phyloP scores from a whole-genome alignment of 768 basidiomycete species.

The Auricularia sp. region DNA sequence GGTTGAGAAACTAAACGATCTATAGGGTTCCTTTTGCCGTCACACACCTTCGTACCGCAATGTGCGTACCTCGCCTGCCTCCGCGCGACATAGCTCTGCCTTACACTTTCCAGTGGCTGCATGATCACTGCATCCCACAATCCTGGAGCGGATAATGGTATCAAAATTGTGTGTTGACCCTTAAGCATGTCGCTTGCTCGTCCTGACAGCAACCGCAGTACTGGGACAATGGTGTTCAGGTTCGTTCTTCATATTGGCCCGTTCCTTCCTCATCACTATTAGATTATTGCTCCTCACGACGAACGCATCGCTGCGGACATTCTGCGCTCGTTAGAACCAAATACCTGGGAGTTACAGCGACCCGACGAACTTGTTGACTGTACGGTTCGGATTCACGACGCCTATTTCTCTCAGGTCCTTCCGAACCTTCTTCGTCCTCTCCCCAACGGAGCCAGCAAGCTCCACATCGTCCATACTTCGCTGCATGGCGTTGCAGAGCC shows the following conservation, averaged over 20 bases:
- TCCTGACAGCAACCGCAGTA: constrained; percentile 31
- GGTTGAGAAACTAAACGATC: constrained; percentile 4
- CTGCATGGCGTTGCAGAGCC: constrained; percentile 83
- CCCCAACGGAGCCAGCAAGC: constrained; percentile 10
- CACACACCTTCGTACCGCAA: constrained; percentile 29
- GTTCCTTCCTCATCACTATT: constrained; percentile 10
- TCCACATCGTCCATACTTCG: constrained; percentile 64
- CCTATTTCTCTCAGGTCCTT: constrained; percentile 36
- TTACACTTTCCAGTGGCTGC: not conserved
- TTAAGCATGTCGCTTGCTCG: constrained; percentile 1
- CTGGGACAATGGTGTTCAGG: constrained; percentile 84
- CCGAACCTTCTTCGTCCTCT: not conserved
- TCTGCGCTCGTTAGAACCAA: constrained; percentile 45
- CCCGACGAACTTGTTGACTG: constrained; percentile 42
- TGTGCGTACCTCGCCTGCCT: not conserved
- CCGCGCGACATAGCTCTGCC: not conserved
- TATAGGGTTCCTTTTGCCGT: constrained; percentile 75
- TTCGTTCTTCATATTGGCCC: constrained; percentile 17
- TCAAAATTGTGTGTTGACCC: constrained; percentile 44
- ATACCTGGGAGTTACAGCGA: constrained; percentile 30
- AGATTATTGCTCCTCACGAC: constrained; percentile 85
- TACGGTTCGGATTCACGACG: constrained; percentile 47
- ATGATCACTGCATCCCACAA: constrained; percentile 1
- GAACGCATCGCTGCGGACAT: constrained; percentile 63
- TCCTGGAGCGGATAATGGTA: constrained; percentile 72